phyloP scores from a whole-genome alignment of 2,329 filamentous ascomycete species.

The Botryotinia narcissicola region DNA sequence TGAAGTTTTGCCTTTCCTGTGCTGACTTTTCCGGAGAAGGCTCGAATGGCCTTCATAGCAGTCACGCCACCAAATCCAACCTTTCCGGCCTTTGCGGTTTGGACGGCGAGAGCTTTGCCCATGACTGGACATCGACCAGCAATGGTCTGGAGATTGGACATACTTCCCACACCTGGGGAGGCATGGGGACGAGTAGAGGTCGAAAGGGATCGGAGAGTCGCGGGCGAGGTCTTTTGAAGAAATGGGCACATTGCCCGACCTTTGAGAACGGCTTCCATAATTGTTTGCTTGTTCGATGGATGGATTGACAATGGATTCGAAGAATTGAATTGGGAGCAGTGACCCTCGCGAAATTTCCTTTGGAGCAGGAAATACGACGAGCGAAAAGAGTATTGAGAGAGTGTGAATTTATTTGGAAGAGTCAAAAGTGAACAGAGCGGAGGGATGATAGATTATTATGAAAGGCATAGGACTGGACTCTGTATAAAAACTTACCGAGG shows the following conservation, averaged over 20 bases:
- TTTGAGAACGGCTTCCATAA: conserved; percentile 21
- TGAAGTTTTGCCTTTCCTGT: conserved; percentile 72
- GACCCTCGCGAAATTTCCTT: neutral
- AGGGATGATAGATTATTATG: neutral
- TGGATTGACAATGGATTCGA: neutral
- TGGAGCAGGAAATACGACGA: neutral
- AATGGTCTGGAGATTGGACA: conserved; percentile 94
- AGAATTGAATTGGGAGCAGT: neutral
- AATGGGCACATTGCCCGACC: conserved; percentile 80
- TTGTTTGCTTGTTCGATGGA: conserved; percentile 3
- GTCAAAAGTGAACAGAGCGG: neutral
- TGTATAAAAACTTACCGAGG: neutral
- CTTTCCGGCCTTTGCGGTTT: conserved; percentile 59
- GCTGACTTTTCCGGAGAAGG: conserved; percentile 51
- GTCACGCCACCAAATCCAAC: conserved; percentile 43
- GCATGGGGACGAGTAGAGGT: conserved; percentile 55
- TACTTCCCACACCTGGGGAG: conserved; percentile 82
- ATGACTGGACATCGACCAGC: conserved; percentile 96
- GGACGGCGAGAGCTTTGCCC: conserved; percentile 93
- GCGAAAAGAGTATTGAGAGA: neutral
- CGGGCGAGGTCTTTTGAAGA: conserved; percentile 88
- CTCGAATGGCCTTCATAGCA: conserved; percentile 50
- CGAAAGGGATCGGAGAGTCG: conserved; percentile 85
- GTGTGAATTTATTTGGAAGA: neutral
- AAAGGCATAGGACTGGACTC: neutral